These are phyloP conservation scores for Taiozyma onychis DNA, from an alignment of 1,139 yeast genomes.

Conservation along the genomic window DNA sequence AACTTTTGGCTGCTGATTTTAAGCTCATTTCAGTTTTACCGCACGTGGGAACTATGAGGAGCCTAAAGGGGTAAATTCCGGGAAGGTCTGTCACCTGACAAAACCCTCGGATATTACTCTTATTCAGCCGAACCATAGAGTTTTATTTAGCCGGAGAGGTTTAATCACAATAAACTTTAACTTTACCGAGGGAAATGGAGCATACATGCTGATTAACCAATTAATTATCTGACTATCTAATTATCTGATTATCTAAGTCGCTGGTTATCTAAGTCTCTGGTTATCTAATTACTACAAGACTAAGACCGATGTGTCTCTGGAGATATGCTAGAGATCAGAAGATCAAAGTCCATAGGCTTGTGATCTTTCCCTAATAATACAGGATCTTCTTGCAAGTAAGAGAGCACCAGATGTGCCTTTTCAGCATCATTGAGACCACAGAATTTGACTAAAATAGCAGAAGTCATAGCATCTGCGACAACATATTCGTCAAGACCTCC, in stretches of 20 bases:
- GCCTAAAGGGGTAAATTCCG: background rate
- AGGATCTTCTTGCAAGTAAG: conserved; percentile 1
- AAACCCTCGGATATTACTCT: background rate
- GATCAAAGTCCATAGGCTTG: background rate
- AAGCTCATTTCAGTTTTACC: background rate
- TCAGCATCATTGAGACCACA: background rate
- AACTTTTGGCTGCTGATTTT: background rate
- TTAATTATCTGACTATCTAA: too few relatives aligned
- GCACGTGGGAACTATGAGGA: background rate
- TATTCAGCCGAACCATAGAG: background rate
- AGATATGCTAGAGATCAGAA: background rate
- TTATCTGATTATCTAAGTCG: too few relatives aligned
- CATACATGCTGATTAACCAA: too few relatives aligned
- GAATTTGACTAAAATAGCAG: background rate
- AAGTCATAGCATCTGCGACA: conserved; percentile 2
- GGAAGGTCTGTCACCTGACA: background rate
- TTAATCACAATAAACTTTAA: too few relatives aligned
- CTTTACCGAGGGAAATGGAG: too few relatives aligned
- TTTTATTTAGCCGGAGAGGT: background rate
- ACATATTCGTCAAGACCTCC: conserved; percentile 1
- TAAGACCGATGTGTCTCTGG: background rate
- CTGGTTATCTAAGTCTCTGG: too few relatives aligned
- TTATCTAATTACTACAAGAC: too few relatives aligned
- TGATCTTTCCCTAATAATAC: background rate
- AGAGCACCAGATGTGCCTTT: background rate